Percentiles rank a stretch among this genome's conserved stretches.
Conservation (phyloP, 2,329 filamentous ascomycete species). For the Exophiala bonariae region DNA sequence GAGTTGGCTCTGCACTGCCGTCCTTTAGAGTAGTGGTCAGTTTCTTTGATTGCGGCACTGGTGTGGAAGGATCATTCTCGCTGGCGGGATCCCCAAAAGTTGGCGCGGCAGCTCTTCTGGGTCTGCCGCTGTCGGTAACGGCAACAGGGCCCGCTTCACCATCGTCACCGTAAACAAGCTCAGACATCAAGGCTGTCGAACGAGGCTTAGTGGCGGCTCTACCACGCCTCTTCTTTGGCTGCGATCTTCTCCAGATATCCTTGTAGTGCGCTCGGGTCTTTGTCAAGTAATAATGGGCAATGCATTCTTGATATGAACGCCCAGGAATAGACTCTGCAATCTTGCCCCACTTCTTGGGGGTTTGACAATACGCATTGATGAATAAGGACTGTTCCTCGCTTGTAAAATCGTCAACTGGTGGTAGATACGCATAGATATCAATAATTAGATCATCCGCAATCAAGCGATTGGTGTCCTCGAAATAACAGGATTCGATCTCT, state of each 20-base stretch:
- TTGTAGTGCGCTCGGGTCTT: conserved; percentile 53
- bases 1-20: conserved; percentile 31
- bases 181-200: conserved; percentile 50
- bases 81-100: conserved; percentile 43
- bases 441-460: conserved; percentile 40
- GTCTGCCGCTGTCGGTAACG: conserved; percentile 52
- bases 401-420: conserved; percentile 49
- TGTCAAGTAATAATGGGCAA: conserved; percentile 52
- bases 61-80: conserved; percentile 34
- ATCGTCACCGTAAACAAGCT: conserved; percentile 48
- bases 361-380: conserved; percentile 47
- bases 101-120: conserved; percentile 50
- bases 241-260: conserved; percentile 48
- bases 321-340: conserved; percentile 49
- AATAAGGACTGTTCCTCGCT: conserved; percentile 48
- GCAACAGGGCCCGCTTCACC: conserved; percentile 36
- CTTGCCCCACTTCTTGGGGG: conserved; percentile 53
- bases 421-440: conserved; percentile 45
- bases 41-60: conserved; percentile 32
- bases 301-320: conserved; percentile 49
- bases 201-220: conserved; percentile 40
- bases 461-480: conserved; percentile 48
- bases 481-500: conserved; percentile 41
- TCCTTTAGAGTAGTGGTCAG: conserved; percentile 28
- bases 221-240: conserved; percentile 40